Base-by-base conservation (phyloP, 257 asterid genomes). In the Nicotiana tabacum region DNA sequence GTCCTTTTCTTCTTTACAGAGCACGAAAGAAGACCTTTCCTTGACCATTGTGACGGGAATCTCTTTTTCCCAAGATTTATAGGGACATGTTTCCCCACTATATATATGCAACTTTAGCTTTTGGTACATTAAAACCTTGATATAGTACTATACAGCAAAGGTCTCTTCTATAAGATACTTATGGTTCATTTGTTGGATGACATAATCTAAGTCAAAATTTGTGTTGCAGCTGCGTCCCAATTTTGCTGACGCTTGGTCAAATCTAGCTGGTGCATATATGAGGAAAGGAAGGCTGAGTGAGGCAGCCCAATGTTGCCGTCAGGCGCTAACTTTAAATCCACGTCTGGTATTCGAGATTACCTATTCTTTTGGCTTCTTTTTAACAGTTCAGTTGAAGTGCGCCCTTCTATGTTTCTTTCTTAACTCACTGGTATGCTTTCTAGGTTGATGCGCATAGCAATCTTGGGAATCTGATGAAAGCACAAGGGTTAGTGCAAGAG, bases 391-490 rank as follows among this genome's bases (percentile, higher is more conserved):
- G 62, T 13, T 27, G 74, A 35, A 82, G 57, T 61, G 29, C 74
- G 68, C 67, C 17, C 24, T 82, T 77, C 35, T n/a, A 80, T 29
- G 39, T 82, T 66, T 72, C 39, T 84, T 81, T 60, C 66, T 79
- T 57, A 77, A 61, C 56, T 70, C 6, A 3, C 61, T 53, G 76
- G 65, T 62, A 30, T 78, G 57, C 85, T 48, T 77, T 86, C 39
- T 89, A 96, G 99, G 99, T 96, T 83, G 99, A 96, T 84, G 98
- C 99, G 80, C 99, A 96, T 84, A 94, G 99, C 82, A 96, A 96
- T 89, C 97, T 96, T 84, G 99, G 99, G 69, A 96, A 96, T 90
- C 87, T 96, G 89, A 93, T 96, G 99, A 96, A 96, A 90, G 98
- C 98, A 70, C 99, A 96, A 89, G 99, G 99, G 66, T 83, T 92